These are phyloP conservation scores for Arctium lappa DNA, from an alignment of 129 eudicot species.

Conservation along the genomic window DNA sequence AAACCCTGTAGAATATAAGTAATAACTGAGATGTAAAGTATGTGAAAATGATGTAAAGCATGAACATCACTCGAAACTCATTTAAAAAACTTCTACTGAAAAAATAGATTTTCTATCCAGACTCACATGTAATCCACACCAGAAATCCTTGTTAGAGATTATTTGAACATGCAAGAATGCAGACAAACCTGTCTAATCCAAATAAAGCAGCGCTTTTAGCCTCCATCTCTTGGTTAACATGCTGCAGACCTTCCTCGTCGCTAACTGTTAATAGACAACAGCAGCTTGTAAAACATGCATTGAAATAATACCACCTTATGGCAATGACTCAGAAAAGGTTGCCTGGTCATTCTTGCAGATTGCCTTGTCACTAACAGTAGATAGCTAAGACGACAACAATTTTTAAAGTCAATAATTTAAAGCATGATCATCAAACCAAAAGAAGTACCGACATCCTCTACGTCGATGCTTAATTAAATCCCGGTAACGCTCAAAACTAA, in stretches of 20 bases:
- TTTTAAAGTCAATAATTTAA: slow-evolving; percentile 35
- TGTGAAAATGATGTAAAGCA: not conserved
- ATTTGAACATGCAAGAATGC: not conserved
- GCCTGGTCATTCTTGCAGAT: slow-evolving; percentile 29
- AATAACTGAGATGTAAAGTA: not conserved
- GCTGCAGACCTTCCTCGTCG: slow-evolving; percentile 90
- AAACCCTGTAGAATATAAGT: not conserved
- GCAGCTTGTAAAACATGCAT: slow-evolving; percentile 39
- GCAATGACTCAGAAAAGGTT: slow-evolving; percentile 15
- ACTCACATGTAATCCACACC: not conserved
- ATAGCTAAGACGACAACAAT: slow-evolving; percentile 21
- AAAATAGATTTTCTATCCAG: not conserved
- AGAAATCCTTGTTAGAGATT: slow-evolving; percentile 4
- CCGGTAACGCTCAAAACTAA: slow-evolving; percentile 99
- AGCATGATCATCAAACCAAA: slow-evolving; percentile 44
- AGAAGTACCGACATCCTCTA: slow-evolving; percentile 99
- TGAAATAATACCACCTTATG: slow-evolving; percentile 2
- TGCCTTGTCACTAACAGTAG: slow-evolving; percentile 34
- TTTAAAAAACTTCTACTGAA: not conserved
- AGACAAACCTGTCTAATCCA: slow-evolving; percentile 67
- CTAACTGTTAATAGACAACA: slow-evolving; percentile 59
- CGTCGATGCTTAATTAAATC: slow-evolving; percentile 99
- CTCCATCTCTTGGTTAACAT: slow-evolving; percentile 89
- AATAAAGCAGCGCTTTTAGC: slow-evolving; percentile 74
- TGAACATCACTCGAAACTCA: not conserved